phyloP scores from a whole-genome alignment of 768 basidiomycete genomes.

The Mycena epipterygia region DNA sequence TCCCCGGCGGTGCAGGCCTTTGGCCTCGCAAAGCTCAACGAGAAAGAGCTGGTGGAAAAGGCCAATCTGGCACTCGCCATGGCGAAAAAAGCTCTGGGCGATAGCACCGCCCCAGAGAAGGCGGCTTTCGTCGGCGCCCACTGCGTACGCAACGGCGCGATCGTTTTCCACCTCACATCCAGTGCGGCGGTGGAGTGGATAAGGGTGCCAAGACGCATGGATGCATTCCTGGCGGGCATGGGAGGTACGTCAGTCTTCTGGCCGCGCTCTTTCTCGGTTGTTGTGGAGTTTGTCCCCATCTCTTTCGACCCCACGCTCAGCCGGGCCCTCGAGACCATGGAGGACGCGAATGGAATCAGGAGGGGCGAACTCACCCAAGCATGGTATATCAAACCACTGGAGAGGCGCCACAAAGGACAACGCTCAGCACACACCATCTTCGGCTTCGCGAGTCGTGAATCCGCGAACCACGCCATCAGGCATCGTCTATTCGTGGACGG shows the following conservation, averaged over 20 bases:
- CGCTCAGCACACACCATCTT: constrained; percentile 41
- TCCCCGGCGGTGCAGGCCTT: neutral
- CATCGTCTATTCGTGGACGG: constrained; percentile 34
- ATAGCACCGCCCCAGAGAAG: neutral
- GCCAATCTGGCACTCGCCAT: constrained; percentile 1
- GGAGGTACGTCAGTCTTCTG: constrained; percentile 28
- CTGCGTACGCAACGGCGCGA: constrained; percentile 24
- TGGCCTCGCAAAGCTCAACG: constrained; percentile 3
- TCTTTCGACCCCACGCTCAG: constrained; percentile 24
- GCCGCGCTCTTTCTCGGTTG: constrained; percentile 8
- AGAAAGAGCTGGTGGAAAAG: constrained; percentile 30
- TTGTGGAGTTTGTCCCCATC: constrained; percentile 42
- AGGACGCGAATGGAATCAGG: constrained; percentile 32
- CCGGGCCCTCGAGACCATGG: constrained; percentile 5
- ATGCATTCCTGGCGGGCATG: constrained; percentile 22
- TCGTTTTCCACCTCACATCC: constrained; percentile 31
- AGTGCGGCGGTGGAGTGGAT: constrained; percentile 37
- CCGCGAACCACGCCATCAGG: constrained; percentile 33
- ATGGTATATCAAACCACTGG: constrained; percentile 44
- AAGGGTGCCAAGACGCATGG: neutral
- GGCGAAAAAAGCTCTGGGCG: neutral
- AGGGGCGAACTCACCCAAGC: constrained; percentile 21
- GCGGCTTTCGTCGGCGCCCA: constrained; percentile 29
- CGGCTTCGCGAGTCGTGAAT: constrained; percentile 19
- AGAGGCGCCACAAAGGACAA: constrained; percentile 33